Base-by-base conservation (phyloP, 148 eudicot species). In the Mesembryanthemum crystallinum region DNA sequence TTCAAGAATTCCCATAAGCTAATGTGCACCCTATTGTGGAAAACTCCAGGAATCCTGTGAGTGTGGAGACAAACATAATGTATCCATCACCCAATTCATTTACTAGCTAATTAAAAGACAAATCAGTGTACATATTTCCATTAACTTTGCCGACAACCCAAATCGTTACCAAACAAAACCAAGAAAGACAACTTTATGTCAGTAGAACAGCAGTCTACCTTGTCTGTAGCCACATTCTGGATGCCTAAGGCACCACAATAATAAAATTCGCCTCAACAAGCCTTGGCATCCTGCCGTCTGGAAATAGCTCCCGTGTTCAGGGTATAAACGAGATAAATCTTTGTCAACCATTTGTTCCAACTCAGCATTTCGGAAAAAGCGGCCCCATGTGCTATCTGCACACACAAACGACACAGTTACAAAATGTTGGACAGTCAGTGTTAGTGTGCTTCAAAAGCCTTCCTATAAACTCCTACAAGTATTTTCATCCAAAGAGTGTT, bases 381-480 rank as follows among this genome's bases (percentile, higher is more conserved):
- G 97, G 21, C 99, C 90, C 99, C 99, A 95, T 78, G 84, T 89
- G 86, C 99, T 95, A 88, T 92, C 99, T 95, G 87, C 86, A 84
- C 43, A 42, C 49, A 69, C 32, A 67, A 29, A 58, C 20, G 27
- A 64, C 55, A 57, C 17, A 14, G 32, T 66, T n/a, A 71, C 76
- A 60, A 76, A 47, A 1, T 6, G 54, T 23, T 7, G 29, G 21
- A 29, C 25, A 61, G 4, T 35, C 67, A 64, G 15, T 29, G 9
- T 33, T 27, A 39, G 18, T 35, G 33, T 51, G 67, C 72, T n/a
- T n/a, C n/a, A n/a, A n/a, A n/a, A n/a, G n/a, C n/a, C n/a, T n/a
- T n/a, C n/a, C n/a, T n/a, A n/a, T n/a, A n/a, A n/a, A n/a, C n/a
- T n/a, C n/a, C n/a, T n/a, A n/a, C n/a, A n/a, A n/a, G n/a, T n/a